These are phyloP conservation scores for Leishmania braziliensis DNA, from an alignment of 208 protist genomes.

Conservation along the genomic window DNA sequence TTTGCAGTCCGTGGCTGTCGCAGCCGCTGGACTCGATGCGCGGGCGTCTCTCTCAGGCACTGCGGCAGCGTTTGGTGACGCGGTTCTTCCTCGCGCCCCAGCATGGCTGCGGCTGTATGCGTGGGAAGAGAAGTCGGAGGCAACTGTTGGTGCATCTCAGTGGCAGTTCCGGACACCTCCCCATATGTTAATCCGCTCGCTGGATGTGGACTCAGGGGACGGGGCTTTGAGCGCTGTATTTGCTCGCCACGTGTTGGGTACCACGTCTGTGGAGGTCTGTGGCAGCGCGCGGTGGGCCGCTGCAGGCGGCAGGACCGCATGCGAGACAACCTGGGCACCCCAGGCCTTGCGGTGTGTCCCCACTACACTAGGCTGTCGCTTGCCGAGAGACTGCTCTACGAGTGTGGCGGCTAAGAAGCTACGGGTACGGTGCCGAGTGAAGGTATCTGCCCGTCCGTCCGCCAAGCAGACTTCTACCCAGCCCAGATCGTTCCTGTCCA, in stretches of 20 bases:
- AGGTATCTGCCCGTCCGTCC: constrained; percentile 10
- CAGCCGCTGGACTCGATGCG: constrained; percentile 2
- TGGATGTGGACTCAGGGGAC: constrained; percentile 5
- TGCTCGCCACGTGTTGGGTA: background rate
- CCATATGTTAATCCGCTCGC: constrained; percentile 3
- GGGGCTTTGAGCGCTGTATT: constrained; percentile 28
- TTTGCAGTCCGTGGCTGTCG: constrained; percentile 1
- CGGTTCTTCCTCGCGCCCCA: background rate
- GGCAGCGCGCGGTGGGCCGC: constrained; percentile 19
- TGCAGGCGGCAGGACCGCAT: background rate
- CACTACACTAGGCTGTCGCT: background rate
- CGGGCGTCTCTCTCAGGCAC: background rate
- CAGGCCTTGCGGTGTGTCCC: background rate
- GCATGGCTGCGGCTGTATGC: constrained; percentile 23
- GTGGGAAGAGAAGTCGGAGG: constrained; percentile 8
- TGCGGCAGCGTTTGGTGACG: background rate
- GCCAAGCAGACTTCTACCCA: constrained; percentile 6
- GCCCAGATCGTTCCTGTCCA: background rate
- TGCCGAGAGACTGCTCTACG: background rate
- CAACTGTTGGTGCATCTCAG: background rate
- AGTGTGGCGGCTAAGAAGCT: constrained; percentile 5
- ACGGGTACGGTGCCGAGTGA: constrained; percentile 17
- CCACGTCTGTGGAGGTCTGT: background rate
- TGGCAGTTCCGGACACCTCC: constrained; percentile 1
- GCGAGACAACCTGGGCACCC: constrained; percentile 8